Percentiles rank a stretch among this genome's conserved stretches.
These are phyloP conservation scores for Suhomyces ambrosiae DNA, from an alignment of 1,139 yeast genomes.

Conservation along the genomic window DNA sequence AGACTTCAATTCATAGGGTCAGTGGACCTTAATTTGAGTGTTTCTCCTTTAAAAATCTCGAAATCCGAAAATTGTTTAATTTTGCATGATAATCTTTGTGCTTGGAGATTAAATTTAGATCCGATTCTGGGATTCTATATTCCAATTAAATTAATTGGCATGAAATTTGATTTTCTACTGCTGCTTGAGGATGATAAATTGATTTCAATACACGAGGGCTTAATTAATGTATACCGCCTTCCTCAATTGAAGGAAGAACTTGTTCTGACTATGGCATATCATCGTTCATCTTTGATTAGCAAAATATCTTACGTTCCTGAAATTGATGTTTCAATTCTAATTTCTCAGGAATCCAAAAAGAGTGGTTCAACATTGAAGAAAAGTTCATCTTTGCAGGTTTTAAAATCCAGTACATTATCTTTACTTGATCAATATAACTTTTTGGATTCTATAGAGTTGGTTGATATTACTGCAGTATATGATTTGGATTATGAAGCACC, in stretches of 20 bases:
- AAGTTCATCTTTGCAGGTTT: constrained; percentile 21
- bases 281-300: neutral
- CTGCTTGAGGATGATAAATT: neutral
- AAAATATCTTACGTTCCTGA: constrained; percentile 1
- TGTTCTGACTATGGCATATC: neutral
- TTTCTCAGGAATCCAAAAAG: constrained; percentile 22
- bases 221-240: neutral
- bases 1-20: neutral
- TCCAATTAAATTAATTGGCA: neutral
- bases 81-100: neutral
- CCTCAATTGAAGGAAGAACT: neutral
- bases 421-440: constrained; percentile 12
- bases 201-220: neutral
- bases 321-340: constrained; percentile 18
- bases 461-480: constrained; percentile 20
- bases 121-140: constrained; percentile 1
- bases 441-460: constrained; percentile 18
- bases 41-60: neutral
- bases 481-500: constrained; percentile 2
- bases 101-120: constrained; percentile 3
- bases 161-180: neutral
- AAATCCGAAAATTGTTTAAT: neutral
- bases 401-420: constrained; percentile 19
- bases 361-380: constrained; percentile 21
- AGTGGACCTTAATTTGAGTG: neutral